Conservation (phyloP, 495 filamentous ascomycete genomes). For the Opeltia flavorubescens region DNA sequence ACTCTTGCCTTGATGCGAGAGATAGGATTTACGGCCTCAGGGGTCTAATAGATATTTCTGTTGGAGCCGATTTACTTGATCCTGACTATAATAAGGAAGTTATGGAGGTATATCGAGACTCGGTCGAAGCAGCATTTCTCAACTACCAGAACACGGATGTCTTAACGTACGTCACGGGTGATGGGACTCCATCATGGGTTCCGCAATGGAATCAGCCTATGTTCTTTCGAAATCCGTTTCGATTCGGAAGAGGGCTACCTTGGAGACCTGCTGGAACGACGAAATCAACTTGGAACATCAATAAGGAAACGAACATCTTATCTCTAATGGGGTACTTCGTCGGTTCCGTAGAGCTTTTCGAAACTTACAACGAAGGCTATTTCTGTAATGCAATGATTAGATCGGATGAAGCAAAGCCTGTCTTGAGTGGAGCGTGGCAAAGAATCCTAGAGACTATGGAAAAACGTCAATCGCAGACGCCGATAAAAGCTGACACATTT, state of each 20-base stretch:
- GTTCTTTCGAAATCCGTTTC: conserved; percentile 13
- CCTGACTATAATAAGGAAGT: conserved; percentile 12
- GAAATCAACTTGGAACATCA: conserved; percentile 13
- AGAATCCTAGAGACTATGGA: conserved; percentile 10
- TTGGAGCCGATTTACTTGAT: conserved; percentile 6
- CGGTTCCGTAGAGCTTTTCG: conserved; percentile 2
- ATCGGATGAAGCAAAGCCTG: conserved; percentile 6
- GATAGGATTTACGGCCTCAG: conserved; percentile 12
- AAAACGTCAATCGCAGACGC: conserved; percentile 6
- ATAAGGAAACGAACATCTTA: conserved; percentile 11
- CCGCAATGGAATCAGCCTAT: conserved; percentile 12
- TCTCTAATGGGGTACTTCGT: conserved; percentile 11
- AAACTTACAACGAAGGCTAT: conserved; percentile 11
- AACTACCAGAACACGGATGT: conserved; percentile 9
- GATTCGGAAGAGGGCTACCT: conserved; percentile 12
- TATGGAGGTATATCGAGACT: conserved; percentile 12
- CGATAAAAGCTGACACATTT: conserved; percentile 5
- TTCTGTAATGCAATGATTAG: conserved; percentile 9
- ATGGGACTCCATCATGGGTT: conserved; percentile 6
- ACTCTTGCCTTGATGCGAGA: conserved; percentile 5
- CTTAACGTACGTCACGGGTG: conserved; percentile 9
- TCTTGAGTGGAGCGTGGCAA: conserved; percentile 8
- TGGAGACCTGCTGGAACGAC: conserved; percentile 14
- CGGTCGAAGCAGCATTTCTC: conserved; percentile 12
- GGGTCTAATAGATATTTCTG: conserved; percentile 7